Conservation (phyloP, 83 land plant genomes). For the Larix sibirica region DNA sequence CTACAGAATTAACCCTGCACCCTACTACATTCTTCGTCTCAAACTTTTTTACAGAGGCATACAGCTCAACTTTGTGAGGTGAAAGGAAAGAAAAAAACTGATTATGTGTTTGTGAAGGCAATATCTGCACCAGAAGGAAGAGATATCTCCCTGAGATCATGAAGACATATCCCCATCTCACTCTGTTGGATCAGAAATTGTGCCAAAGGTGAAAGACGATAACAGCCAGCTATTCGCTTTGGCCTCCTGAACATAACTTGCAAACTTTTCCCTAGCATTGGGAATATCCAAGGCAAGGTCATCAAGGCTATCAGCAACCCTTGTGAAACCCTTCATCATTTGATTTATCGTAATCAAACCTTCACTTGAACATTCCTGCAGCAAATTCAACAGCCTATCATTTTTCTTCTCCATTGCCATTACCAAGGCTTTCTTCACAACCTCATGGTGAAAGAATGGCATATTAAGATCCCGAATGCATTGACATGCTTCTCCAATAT, state of each 20-base stretch:
- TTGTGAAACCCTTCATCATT: conserved; percentile 87
- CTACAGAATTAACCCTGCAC: too few relatives aligned
- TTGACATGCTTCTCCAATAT: conserved; percentile 85
- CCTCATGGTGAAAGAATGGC: conserved; percentile 98
- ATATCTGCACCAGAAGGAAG: too few relatives aligned
- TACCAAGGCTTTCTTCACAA: conserved; percentile 90
- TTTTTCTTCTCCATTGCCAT: conserved; percentile 98
- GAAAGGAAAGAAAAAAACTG: too few relatives aligned
- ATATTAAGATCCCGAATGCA: conserved; percentile 91
- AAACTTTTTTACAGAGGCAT: too few relatives aligned
- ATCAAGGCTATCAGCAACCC: conserved; percentile 77
- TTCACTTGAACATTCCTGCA: conserved; percentile 83
- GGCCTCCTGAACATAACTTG: conserved; percentile 62
- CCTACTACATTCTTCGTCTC: too few relatives aligned
- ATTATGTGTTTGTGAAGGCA: too few relatives aligned
- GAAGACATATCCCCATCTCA: too few relatives aligned
- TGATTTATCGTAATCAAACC: conserved; percentile 94
- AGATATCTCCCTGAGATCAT: too few relatives aligned
- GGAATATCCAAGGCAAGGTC: conserved; percentile 94
- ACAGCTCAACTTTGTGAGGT: too few relatives aligned
- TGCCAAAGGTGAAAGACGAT: too few relatives aligned
- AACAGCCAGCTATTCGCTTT: conserved; percentile 66
- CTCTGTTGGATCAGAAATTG: too few relatives aligned
- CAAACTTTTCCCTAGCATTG: conserved; percentile 74
- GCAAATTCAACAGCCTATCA: conserved; percentile 58